Percentiles rank a stretch among this genome's conserved stretches.
Conservation (phyloP, 176 grass and related monocot genomes). For the Carex scoparia region DNA sequence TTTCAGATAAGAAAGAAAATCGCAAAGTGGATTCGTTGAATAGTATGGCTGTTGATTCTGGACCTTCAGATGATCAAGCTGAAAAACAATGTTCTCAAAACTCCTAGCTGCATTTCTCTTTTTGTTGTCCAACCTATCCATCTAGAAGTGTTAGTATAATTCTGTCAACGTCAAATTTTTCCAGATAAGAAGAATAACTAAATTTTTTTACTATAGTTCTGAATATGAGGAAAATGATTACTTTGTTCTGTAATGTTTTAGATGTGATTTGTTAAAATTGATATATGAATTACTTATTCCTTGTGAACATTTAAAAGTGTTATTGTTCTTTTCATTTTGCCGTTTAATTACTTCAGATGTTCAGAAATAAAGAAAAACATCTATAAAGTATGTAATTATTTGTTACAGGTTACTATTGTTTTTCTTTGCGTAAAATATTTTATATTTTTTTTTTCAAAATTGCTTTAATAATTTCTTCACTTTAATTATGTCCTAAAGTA, state of each 20-base stretch:
- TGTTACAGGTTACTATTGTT: too few species aligned
- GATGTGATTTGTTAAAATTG: neutral
- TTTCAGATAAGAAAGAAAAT: slow-evolving; percentile 22
- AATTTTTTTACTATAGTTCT: too few species aligned
- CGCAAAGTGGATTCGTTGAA: slow-evolving; percentile 6
- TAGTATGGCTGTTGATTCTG: slow-evolving; percentile 8
- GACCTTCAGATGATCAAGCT: neutral
- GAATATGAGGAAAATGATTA: neutral
- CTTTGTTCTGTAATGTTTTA: neutral
- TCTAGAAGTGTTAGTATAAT: neutral
- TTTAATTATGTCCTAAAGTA: too few species aligned
- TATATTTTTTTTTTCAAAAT: too few species aligned
- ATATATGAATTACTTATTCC: neutral
- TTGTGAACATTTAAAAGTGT: neutral
- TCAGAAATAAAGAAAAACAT: too few species aligned
- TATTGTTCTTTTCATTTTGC: too few species aligned
- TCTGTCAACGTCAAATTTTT: neutral
- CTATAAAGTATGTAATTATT: too few species aligned
- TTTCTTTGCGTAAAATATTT: too few species aligned
- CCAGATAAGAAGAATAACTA: too few species aligned
- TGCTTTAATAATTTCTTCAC: too few species aligned
- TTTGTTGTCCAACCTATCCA: neutral
- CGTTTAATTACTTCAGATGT: too few species aligned
- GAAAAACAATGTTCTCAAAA: neutral
- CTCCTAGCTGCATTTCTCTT: too few species aligned